Conservation (phyloP, 495 filamentous ascomycete species). For the Xanthoparmelia taractica region DNA sequence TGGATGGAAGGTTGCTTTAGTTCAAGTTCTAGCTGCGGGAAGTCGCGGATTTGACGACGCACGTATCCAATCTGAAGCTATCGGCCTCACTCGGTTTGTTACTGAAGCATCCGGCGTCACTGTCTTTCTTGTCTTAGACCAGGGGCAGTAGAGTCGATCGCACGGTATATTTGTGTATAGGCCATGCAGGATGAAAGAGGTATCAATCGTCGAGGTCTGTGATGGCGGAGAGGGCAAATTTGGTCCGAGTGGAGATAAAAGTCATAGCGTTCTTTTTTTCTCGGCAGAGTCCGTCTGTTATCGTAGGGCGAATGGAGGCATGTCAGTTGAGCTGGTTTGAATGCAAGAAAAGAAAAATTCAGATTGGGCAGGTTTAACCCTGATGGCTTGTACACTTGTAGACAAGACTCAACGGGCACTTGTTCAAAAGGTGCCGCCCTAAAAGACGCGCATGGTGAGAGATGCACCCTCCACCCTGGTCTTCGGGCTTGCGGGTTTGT, state of each 20-base stretch:
- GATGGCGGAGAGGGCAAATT: not conserved
- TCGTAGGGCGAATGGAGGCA: not conserved
- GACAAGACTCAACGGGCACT: not conserved
- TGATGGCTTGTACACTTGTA: not conserved
- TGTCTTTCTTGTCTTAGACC: not conserved
- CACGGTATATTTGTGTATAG: not conserved
- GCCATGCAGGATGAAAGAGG: not conserved
- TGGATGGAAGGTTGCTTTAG: not conserved
- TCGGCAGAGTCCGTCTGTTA: not conserved
- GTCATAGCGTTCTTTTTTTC: not conserved
- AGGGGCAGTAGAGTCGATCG: not conserved
- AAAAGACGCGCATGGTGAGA: too few relatives aligned
- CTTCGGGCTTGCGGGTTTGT: not conserved
- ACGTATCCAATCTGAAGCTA: not conserved
- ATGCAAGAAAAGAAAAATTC: not conserved
- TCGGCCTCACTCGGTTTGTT: not conserved
- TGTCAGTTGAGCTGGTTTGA: too few relatives aligned
- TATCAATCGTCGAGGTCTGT: not conserved
- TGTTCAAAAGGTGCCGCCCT: too few relatives aligned
- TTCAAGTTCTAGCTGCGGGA: conserved; percentile 1
- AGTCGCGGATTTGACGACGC: not conserved
- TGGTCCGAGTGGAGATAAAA: not conserved
- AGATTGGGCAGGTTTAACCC: not conserved
- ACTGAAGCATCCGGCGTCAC: not conserved
- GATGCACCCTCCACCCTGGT: too few relatives aligned